Evolutionary conservation across 805 yeast genomes (phyloP), one percentile per base, ranked within the genome.

Genomic region (Candida yuanshanica): DNA sequence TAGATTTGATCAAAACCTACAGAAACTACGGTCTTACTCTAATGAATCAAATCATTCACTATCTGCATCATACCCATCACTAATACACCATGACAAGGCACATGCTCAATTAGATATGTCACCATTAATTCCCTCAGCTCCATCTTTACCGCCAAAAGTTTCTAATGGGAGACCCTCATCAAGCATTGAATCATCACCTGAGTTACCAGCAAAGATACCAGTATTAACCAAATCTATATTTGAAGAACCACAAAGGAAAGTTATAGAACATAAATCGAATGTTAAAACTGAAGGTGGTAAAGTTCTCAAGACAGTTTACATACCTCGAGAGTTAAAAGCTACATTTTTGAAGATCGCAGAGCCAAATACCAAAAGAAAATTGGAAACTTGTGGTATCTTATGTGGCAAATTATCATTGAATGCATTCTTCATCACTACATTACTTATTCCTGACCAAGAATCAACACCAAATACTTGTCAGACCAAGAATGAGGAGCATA

Each of bases 351-450:
- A 56, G 20, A 53, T 75, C 11, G 80, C 85, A 1, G 49, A 56
- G 14, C 46, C 59, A 4, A 81, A 80, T 51, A 80, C 87, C 1
- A 20, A 36, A 2, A 59, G 58, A 13, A 72, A 71, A 31, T 59
- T 81, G 13, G 87, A 80, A 51, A 80, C 85, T 0, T 80, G 85
- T 53, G 87, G 86, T 11, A 75, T 80, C 17, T 64, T 80, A 23
- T 77, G 84, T 54, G 87, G 86, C 0, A 74, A 68, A 48, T 62
- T 80, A n/a, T 69, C 68, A 35, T 61, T 78, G 32, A 77, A 77
- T 58, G 83, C 84, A 4, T 79, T 79, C 53, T 77, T 78, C 56
- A 67, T 80, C 41, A 81, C 83, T 1, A 74, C 79, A 45, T 62
- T 80, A 14, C 68, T 80, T 11, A 74, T 80, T 11, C 87, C 87